These are phyloP conservation scores for Lentinula raphanica DNA, from an alignment of 768 basidiomycete species.

Conservation along the genomic window DNA sequence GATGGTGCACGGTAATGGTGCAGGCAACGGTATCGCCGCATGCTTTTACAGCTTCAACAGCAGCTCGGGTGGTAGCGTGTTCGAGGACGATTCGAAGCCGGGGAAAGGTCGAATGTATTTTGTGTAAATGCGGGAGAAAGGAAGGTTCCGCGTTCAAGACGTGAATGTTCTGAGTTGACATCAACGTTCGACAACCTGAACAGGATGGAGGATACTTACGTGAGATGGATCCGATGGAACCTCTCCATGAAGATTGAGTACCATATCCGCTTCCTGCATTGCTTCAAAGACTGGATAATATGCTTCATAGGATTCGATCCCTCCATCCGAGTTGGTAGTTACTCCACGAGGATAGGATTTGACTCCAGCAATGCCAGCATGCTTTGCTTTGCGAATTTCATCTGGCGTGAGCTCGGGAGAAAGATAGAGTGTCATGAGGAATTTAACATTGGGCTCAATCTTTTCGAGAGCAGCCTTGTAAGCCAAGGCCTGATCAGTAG, in stretches of 20 bases:
- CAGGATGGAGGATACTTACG: constrained; percentile 31
- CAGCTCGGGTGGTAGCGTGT: constrained; percentile 91
- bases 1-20: constrained; percentile 96
- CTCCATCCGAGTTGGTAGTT: constrained; percentile 93
- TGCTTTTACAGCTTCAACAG: constrained; percentile 79
- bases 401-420: constrained; percentile 85
- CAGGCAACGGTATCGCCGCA: constrained; percentile 85
- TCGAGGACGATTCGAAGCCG: constrained; percentile 91
- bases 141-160: constrained; percentile 88
- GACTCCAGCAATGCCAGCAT: constrained; percentile 83
- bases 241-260: constrained; percentile 96
- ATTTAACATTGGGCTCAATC: constrained; percentile 75
- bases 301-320: constrained; percentile 90
- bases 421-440: constrained; percentile 96
- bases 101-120: constrained; percentile 81
- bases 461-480: constrained; percentile 73
- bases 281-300: constrained; percentile 92
- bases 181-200: constrained; percentile 6
- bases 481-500: constrained; percentile 69
- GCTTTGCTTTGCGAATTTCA: constrained; percentile 83
- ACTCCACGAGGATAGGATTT: constrained; percentile 98
- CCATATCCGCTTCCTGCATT: constrained; percentile 92
- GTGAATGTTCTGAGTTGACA: constrained; percentile 64
- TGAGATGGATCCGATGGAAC: constrained; percentile 77
- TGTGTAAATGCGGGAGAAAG: constrained; percentile 84